Percentiles rank a stretch among this genome's conserved stretches.
Conservation (phyloP, 306 rosid species). For the apple (Malus domestica) region ASM211411v1 NC_041796.1:27113001-27113500, state of each 20-base stretch:
- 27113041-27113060: not conserved
- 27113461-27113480: not conserved
- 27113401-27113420: not conserved
- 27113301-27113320: slow-evolving; percentile 55
- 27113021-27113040: not conserved
- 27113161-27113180: slow-evolving; percentile 79
- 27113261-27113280: slow-evolving; percentile 98
- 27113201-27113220: slow-evolving; percentile 93
- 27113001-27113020: not conserved
- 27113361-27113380: not conserved
- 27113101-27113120: not conserved
- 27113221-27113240: slow-evolving; percentile 84
- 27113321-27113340: not conserved
- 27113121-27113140: slow-evolving; percentile 10
- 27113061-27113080: not conserved
- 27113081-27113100: not conserved
- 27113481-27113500: not conserved
- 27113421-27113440: not conserved
- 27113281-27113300: slow-evolving; percentile 94
- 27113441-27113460: not conserved
- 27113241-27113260: slow-evolving; percentile 80
- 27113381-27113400: not conserved
- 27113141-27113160: slow-evolving; percentile 22
- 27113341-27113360: not conserved
- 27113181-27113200: slow-evolving; percentile 95